These are phyloP conservation scores for Sporothrix brasiliensis DNA, from an alignment of 2,329 filamentous ascomycete species.

Conservation along the genomic window DNA sequence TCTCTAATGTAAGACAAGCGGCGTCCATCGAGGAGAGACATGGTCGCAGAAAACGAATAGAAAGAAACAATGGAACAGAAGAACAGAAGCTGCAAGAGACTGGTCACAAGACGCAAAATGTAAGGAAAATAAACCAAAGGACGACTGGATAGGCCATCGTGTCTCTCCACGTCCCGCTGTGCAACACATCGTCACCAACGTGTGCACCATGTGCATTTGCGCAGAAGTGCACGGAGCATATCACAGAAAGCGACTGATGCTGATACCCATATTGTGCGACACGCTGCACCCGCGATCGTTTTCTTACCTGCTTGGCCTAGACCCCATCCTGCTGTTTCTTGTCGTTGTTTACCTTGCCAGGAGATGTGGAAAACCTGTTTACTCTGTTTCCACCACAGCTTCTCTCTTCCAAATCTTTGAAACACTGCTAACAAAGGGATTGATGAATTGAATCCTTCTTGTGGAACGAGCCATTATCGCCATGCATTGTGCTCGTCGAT, in stretches of 20 bases:
- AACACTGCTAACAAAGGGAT: neutral
- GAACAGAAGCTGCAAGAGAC: neutral
- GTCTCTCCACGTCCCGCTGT: conserved; percentile 2
- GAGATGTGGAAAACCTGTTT: too few relatives aligned
- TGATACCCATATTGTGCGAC: neutral
- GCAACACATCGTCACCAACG: conserved; percentile 2
- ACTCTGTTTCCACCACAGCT: too few relatives aligned
- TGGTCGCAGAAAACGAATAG: neutral
- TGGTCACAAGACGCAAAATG: conserved; percentile 13
- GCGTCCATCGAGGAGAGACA: neutral
- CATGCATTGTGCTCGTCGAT: neutral
- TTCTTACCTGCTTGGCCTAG: too few relatives aligned
- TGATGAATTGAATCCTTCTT: neutral
- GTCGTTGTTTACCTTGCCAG: too few relatives aligned
- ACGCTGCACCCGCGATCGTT: too few relatives aligned
- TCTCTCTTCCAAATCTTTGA: too few relatives aligned
- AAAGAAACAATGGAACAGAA: neutral
- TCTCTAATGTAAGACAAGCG: neutral
- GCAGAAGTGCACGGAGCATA: too few relatives aligned
- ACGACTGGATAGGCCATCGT: neutral
- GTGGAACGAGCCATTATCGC: conserved; percentile 1
- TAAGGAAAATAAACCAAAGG: neutral
- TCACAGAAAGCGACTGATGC: neutral
- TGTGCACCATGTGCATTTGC: neutral
- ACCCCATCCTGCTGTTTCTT: too few relatives aligned